Base-by-base conservation (phyloP, 2,329 filamentous ascomycete genomes). In the Beauveria medogensis region DNA sequence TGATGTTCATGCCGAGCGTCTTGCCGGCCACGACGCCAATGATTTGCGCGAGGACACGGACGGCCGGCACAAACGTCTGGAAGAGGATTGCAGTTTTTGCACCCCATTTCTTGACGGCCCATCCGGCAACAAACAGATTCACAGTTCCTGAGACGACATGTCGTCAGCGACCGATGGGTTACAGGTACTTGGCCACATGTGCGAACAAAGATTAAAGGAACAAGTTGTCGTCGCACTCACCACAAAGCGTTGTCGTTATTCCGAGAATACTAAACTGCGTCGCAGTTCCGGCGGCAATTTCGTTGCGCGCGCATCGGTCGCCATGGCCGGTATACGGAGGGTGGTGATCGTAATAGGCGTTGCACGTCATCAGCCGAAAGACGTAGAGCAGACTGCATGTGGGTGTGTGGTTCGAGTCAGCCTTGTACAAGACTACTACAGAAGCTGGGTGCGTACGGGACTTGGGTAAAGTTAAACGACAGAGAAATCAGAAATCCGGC, bases 351-450 rank as follows among this genome's bases (percentile, higher is more conserved):
- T 90, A 91, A 69, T 85, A 91, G 56, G 82, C 80, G 59, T 90
- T 84, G 71, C 88, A 91, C 55, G 84, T 85, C 86, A 90, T 90
- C 2, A 88, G 69, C 61, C 85, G 84, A 66, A 90, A 89, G 26
- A 87, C 84, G 70, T 87, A 88, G 51, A 88, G 73, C 5, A 81
- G 72, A 3, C 78, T 77, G 14, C 8, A 5, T 40, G 55, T 37
- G 34, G 30, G 10, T 34, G 12, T 14, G 34, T 6, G 34, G 5
- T 37, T 37, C 12, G 34, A 14, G 34, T 37, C 34, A 37, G 34
- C 34, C 5, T 37, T 5, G 4, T 37, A 37, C 34, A 37, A 37
- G 34, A 37, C 34, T 12, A 37, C 12, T 37, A 37, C 34, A 37
- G 34, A 14, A 14, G 34, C 34, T 37, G 34, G 34, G 34, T 14